Base-by-base conservation (phyloP, 1,139 yeast species). In the Taphrina pruni region DNA sequence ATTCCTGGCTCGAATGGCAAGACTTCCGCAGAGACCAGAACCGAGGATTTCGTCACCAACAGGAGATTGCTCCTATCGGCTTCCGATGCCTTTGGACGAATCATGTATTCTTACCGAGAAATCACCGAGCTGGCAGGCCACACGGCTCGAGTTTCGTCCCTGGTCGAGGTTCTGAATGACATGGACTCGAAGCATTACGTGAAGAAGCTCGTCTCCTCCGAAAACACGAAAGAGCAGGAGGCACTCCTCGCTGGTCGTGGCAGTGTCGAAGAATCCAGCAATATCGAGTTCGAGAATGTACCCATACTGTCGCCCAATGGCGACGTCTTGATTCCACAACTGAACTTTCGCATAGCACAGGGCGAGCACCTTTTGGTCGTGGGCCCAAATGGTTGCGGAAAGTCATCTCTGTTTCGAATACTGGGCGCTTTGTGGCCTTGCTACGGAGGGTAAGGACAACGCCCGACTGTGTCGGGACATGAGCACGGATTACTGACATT, bases 331-430 rank as follows among this genome's bases (percentile, higher is more conserved):
- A 88, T 90, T 48, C 83, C 85, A 66, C 83, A 85, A 50, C 82
- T 93, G 74, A 82, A 86, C 55, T 92, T 93, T 78, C 83, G 87
- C 66, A 86, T 93, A 70, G 85, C 87, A 72, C 88, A 86, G 57
- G 97, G 97, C 43, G 88, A 92, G 70, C 96, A 93, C 78, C 81
- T 93, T 70, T 82, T 93, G 71, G 92, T 93, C 77, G 94, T 94
- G 7, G 98, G 97, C 0, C 97, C 97, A 8, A 93, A 93, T 76
- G 97, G 97, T 1, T 90, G 96, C 70, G 98, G 98, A 48, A 93
- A 93, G 78, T 91, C 97, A 0, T 92, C 97, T 0, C 80, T 93
- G 71, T 93, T 93, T 78, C 85, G 97, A 76, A 86, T 93, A 76
- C 83, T 93, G 65, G 97, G 97, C 69, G 97, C 97, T 0, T 82